A percentile compares a stretch with the other conserved stretches of the same genome.
These are phyloP conservation scores for Trichoderma koningiopsis DNA, from an alignment of 2,329 filamentous ascomycete species.

Conservation along the genomic window DNA sequence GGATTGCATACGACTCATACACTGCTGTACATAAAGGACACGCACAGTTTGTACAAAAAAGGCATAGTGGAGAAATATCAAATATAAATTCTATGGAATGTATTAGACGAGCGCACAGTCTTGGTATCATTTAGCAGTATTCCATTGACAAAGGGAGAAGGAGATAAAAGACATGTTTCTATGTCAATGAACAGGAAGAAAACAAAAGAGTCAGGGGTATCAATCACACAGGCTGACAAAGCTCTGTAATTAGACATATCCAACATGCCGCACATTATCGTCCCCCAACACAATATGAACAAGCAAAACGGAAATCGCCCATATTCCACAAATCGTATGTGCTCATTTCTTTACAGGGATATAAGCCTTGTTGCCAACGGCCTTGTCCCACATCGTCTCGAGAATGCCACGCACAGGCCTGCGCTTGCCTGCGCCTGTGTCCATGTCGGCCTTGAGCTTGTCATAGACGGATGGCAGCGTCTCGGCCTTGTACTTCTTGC, in stretches of 20 bases:
- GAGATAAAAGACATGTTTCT: not conserved
- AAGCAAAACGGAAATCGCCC: not conserved
- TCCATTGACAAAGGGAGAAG: constrained; percentile 1
- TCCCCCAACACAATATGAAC: not conserved
- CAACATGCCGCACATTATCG: constrained; percentile 14
- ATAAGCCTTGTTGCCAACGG: constrained; percentile 35
- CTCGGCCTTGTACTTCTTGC: constrained; percentile 52
- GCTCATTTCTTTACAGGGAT: constrained; percentile 33
- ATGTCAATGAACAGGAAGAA: not conserved
- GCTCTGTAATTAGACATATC: constrained; percentile 19
- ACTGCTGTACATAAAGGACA: not conserved
- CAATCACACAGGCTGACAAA: constrained; percentile 20
- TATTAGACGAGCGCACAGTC: not conserved
- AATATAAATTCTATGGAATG: constrained; percentile 1
- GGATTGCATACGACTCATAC: not conserved
- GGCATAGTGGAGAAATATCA: not conserved
- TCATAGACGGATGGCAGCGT: constrained; percentile 54
- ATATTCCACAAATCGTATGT: not conserved
- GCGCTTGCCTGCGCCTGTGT: constrained; percentile 32
- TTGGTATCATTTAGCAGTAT: constrained; percentile 21
- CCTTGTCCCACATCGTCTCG: constrained; percentile 38
- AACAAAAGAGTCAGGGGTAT: constrained; percentile 13
- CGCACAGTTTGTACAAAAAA: not conserved
- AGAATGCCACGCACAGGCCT: constrained; percentile 34
- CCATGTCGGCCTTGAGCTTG: constrained; percentile 50